Conservation (phyloP, 73 alveolate genomes). For the Tetrahymena elliotti region DNA sequence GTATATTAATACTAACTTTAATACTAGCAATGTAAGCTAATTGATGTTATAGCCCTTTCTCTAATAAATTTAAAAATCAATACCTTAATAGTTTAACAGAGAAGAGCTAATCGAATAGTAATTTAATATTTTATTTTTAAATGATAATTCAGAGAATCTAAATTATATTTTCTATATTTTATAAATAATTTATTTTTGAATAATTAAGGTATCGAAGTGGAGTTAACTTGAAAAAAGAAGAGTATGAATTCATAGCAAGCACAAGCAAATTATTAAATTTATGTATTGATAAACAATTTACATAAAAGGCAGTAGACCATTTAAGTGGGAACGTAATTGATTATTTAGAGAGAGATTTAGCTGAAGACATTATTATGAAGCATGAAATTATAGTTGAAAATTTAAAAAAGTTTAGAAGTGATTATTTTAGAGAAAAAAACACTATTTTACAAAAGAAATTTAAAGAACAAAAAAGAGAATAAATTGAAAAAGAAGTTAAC, state of each 20-base stretch:
- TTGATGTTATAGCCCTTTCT: neutral
- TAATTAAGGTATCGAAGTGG: neutral
- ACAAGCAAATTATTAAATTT: neutral
- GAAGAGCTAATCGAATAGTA: neutral
- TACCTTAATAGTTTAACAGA: neutral
- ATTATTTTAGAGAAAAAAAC: neutral
- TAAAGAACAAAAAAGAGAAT: neutral
- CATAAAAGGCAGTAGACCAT: neutral
- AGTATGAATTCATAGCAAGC: neutral
- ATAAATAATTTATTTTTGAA: no score
- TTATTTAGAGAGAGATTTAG: neutral
- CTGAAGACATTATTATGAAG: neutral
- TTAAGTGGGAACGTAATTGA: neutral
- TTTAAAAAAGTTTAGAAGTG: neutral
- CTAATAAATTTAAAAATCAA: neutral
- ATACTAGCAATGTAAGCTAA: neutral
- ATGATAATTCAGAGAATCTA: neutral
- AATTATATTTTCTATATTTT: no score
- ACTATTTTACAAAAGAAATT: neutral
- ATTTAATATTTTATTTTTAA: neutral
- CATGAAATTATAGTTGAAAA: neutral
- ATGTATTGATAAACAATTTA: neutral
- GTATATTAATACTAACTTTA: neutral
- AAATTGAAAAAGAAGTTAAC: neutral
- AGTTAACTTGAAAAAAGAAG: neutral